These are phyloP conservation scores for Agrocybe praecox DNA, from an alignment of 768 basidiomycete species.

Conservation along the genomic window DNA sequence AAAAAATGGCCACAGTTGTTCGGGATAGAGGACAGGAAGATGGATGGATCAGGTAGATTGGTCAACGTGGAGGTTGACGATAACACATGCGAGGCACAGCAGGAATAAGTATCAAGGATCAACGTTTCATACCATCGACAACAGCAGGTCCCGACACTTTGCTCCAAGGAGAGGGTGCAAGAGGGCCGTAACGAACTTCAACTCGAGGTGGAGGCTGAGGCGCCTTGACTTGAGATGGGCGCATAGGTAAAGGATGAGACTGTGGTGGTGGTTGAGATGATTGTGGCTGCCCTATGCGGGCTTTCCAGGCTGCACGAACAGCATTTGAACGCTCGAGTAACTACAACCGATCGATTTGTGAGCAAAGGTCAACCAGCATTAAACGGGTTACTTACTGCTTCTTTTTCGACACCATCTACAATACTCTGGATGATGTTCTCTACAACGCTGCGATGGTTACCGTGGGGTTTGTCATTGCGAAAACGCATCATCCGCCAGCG, in stretches of 20 bases:
- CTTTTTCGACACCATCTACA: conserved; percentile 90
- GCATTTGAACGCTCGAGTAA: conserved; percentile 63
- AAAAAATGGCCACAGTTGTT: background rate
- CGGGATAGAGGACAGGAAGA: background rate
- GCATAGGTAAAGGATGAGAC: conserved; percentile 23
- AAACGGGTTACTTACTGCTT: conserved; percentile 57
- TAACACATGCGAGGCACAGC: background rate
- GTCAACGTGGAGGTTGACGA: background rate
- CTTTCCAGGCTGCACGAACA: conserved; percentile 79
- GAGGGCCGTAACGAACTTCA: conserved; percentile 64
- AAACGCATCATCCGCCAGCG: conserved; percentile 93
- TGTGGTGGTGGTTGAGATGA: conserved; percentile 15
- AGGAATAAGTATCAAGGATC: conserved; percentile 20
- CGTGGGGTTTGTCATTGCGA: conserved; percentile 91
- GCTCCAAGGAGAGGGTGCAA: conserved; percentile 68
- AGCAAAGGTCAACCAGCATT: background rate
- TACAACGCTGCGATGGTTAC: conserved; percentile 85
- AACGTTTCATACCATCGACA: conserved; percentile 70
- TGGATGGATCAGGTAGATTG: background rate
- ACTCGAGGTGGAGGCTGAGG: conserved; percentile 27
- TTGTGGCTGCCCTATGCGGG: conserved; percentile 46
- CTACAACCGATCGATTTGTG: conserved; percentile 34
- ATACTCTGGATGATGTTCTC: conserved; percentile 91
- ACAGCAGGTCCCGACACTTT: conserved; percentile 68
- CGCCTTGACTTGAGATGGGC: conserved; percentile 23